Conservation (phyloP, 768 basidiomycete species). For the Strobilomyces confusus region DNA sequence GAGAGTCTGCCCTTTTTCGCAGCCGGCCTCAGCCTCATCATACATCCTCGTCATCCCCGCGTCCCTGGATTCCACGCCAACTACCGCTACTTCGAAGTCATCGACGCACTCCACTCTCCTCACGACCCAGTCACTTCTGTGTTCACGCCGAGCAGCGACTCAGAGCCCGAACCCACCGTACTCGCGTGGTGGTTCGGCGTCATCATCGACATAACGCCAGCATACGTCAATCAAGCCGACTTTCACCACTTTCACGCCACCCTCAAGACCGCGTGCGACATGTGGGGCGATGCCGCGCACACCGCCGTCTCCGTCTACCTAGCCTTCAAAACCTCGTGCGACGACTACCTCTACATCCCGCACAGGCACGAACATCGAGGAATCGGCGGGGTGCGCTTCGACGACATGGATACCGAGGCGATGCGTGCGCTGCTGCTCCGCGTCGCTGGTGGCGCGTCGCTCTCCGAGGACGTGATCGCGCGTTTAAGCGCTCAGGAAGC, state of each 20-base stretch:
- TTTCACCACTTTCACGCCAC: conserved; percentile 37
- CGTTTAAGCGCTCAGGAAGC: conserved; percentile 28
- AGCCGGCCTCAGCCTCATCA: too few relatives aligned
- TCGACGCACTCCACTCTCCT: too few relatives aligned
- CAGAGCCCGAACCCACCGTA: too few relatives aligned
- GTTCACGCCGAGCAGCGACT: too few relatives aligned
- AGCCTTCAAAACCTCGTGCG: conserved; percentile 44
- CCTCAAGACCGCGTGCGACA: conserved; percentile 41
- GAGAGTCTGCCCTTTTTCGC: conserved; percentile 13
- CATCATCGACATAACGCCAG: conserved; percentile 36
- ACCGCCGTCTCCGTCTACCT: too few relatives aligned
- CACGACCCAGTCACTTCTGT: too few relatives aligned
- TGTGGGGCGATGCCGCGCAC: background rate
- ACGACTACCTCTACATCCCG: conserved; percentile 28
- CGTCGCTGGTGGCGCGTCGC: background rate
- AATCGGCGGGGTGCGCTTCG: conserved; percentile 38
- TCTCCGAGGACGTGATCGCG: conserved; percentile 2
- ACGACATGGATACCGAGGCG: too few relatives aligned
- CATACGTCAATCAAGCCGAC: too few relatives aligned
- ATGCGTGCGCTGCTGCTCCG: too few relatives aligned
- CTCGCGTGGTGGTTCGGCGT: background rate
- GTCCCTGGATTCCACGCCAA: conserved; percentile 9
- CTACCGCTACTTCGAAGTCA: conserved; percentile 24
- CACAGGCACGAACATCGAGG: too few relatives aligned
- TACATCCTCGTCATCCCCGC: conserved; percentile 25